These are phyloP conservation scores for Auxenochlorella protothecoides DNA, from an alignment of 139 green algal genomes.

Conservation along the genomic window DNA sequence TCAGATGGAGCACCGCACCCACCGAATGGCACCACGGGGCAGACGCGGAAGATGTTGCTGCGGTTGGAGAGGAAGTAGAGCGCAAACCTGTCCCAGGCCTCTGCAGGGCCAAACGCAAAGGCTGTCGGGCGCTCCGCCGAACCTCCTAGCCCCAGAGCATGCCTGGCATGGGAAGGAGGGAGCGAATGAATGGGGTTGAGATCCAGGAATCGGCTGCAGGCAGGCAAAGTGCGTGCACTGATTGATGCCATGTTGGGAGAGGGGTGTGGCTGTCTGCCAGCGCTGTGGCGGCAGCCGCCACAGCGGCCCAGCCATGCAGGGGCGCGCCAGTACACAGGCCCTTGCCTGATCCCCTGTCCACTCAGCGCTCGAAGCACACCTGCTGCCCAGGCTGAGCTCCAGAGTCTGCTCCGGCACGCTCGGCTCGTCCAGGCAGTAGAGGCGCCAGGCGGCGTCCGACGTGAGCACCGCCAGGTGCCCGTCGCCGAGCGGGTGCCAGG, in stretches of 20 bases:
- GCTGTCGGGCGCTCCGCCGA: slow-evolving; percentile 14
- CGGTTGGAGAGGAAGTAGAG: slow-evolving; percentile 33
- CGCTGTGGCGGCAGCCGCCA: no score
- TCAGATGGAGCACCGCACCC: not conserved
- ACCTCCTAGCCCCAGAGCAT: not conserved
- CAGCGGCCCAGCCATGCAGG: no score
- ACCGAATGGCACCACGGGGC: slow-evolving; percentile 47
- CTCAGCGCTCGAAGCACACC: not conserved
- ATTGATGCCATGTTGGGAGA: no score
- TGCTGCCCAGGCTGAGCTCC: slow-evolving; percentile 26
- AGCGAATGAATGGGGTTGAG: not conserved
- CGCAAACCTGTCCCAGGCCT: slow-evolving; percentile 38
- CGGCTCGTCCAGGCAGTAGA: slow-evolving; percentile 26
- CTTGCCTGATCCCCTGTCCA: not conserved
- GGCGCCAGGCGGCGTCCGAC: slow-evolving; percentile 21
- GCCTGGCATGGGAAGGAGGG: not conserved
- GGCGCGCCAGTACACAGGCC: not conserved
- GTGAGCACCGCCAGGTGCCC: slow-evolving; percentile 35
- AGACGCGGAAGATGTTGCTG: slow-evolving; percentile 34
- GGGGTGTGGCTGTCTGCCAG: no score
- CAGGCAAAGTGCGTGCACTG: no score
- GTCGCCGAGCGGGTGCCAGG: slow-evolving; percentile 34
- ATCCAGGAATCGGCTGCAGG: no score
- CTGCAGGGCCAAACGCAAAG: slow-evolving; percentile 35
- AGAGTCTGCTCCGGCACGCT: slow-evolving; percentile 37